Evolutionary conservation across 257 asterid genomes (phyloP).

Genomic region (Nicotiana tomentosiformis): DNA sequence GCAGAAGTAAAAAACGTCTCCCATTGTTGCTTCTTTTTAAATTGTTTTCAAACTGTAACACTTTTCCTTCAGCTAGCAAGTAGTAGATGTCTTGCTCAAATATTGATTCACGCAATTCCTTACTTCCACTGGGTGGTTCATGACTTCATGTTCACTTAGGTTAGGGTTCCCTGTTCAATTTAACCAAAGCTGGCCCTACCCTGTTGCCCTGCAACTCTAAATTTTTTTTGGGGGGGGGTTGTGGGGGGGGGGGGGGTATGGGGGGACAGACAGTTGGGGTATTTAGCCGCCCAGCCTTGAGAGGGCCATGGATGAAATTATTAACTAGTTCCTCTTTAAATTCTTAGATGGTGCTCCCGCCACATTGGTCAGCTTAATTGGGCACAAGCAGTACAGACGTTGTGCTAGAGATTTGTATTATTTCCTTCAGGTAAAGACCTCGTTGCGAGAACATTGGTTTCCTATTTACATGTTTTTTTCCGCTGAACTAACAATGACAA

Average conservation of each 20-base stretch:
- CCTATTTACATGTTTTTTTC: background rate
- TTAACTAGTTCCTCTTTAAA: slow-evolving; percentile 2
- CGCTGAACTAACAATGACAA: background rate
- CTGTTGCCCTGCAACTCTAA: background rate
- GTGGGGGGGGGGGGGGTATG: background rate
- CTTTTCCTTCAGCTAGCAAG: background rate
- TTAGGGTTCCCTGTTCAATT: background rate
- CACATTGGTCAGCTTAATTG: slow-evolving; percentile 92
- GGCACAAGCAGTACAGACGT: slow-evolving; percentile 82
- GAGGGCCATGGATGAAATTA: background rate
- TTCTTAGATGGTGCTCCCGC: slow-evolving; percentile 89
- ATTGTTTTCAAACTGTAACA: background rate
- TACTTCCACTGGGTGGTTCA: background rate
- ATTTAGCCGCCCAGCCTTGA: background rate
- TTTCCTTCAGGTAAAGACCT: slow-evolving; percentile 77
- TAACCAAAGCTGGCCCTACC: background rate
- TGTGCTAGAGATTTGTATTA: slow-evolving; percentile 85
- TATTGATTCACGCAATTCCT: background rate
- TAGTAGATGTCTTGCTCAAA: background rate
- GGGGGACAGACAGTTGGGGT: background rate
- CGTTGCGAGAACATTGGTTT: background rate
- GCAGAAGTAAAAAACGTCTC: background rate
- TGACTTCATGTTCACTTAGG: background rate
- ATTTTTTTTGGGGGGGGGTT: background rate
- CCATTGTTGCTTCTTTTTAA: background rate